Evolutionary conservation across 345 rosid species (phyloP), one percentile per base, ranked within the genome.

Genomic region (Mangifera indica): DNA sequence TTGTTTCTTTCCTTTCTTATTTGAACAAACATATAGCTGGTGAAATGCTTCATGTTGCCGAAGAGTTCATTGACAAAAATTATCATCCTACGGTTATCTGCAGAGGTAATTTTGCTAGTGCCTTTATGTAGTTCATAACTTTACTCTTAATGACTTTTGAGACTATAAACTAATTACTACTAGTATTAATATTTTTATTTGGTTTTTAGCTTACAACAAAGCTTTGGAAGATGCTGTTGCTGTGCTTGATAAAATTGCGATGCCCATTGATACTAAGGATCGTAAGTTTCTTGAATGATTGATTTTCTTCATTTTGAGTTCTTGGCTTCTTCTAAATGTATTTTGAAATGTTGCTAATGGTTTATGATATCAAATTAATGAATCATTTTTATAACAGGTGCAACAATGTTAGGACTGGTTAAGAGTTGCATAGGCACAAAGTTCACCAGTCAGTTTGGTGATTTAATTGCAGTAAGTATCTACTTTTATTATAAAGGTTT

Each of bases 21-120:
- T 22, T 59, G 54, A 37, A 60, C 29, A 44, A 65, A 26, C 10
- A 76, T 76, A 76, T 76, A 95, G 99, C 98, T 81, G 99, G 98
- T 74, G 99, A 95, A 81, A 87, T 95, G 98, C 96, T 95, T 44
- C 99, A 95, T 77, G 99, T 95, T 73, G 99, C 97, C 0, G 96
- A 95, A 81, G 91, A 97, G 18, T 95, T 92, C 76, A 81, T 94
- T 71, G 88, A 90, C 70, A 94, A 94, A 81, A 87, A 78, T 75
- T 92, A 90, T 73, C 99, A 92, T 84, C 99, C 98, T 15, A 90
- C 98, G 5, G 99, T 95, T 11, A 92, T 95, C 44, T 92, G 98
- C 76, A 85, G 92, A 71, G 99, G 98, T 92, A 81, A 75, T 58
- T 20, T 51, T 56, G 54, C 61, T 32, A 7, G 52, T 58, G 40